phyloP scores from a whole-genome alignment of 306 rosid genomes.

The Cucurbita moschata region DNA sequence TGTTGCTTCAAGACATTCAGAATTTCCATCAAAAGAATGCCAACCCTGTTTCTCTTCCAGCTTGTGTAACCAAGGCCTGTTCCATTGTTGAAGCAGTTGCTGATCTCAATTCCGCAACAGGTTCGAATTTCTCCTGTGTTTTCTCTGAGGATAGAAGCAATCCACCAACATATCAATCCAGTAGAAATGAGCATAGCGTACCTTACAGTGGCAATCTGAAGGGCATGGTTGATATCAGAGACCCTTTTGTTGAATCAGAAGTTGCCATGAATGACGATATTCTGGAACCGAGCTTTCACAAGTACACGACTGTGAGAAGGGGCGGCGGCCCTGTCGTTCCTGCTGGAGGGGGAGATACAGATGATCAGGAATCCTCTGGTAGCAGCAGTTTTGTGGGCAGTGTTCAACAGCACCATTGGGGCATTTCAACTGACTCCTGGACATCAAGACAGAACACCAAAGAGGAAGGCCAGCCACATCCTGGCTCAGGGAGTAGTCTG shows the following conservation, averaged over 20 bases:
- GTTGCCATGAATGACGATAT: slow-evolving; percentile 46
- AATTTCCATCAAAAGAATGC: slow-evolving; percentile 80
- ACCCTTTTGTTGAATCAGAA: slow-evolving; percentile 66
- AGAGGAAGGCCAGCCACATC: slow-evolving; percentile 14
- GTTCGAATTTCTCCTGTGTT: slow-evolving; percentile 27
- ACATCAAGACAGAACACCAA: slow-evolving; percentile 26
- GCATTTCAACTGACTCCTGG: slow-evolving; percentile 36
- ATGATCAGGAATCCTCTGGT: slow-evolving; percentile 68
- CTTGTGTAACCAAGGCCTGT: slow-evolving; percentile 81
- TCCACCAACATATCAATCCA: slow-evolving; percentile 23
- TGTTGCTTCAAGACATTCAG: slow-evolving; percentile 76
- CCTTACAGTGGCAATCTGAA: slow-evolving; percentile 12
- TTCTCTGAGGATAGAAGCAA: slow-evolving; percentile 35
- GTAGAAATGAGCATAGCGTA: slow-evolving; percentile 22
- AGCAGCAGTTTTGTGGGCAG: slow-evolving; percentile 47
- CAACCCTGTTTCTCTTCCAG: slow-evolving; percentile 49
- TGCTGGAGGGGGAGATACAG: slow-evolving; percentile 30
- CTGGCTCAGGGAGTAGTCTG: not conserved
- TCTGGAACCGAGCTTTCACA: slow-evolving; percentile 70
- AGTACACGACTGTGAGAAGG: slow-evolving; percentile 57
- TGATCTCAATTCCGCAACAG: slow-evolving; percentile 58
- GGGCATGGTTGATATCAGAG: slow-evolving; percentile 21
- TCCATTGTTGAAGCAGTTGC: slow-evolving; percentile 90
- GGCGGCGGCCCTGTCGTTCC: slow-evolving; percentile 38
- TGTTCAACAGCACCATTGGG: slow-evolving; percentile 24